Base-by-base conservation (phyloP, 2,329 filamentous ascomycete genomes). In the Alternaria burnsii region DNA sequence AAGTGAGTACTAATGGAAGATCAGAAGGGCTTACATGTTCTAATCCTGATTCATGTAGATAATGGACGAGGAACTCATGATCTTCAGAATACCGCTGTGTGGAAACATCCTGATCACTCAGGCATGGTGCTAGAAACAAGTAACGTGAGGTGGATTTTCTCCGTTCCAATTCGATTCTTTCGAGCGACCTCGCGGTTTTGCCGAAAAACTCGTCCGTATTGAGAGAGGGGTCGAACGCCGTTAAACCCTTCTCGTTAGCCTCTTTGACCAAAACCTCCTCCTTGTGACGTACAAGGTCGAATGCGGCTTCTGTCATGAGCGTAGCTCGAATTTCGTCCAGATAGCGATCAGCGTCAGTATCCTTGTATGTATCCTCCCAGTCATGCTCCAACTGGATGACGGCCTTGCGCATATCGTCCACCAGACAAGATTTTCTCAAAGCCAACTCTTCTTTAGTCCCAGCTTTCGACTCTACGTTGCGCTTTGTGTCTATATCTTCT, bases 261-360 rank as follows among this genome's bases (percentile, higher is more conserved):
- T 28, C 48, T 40, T 20, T 3, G 2, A n/a, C 46, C 30, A 48
- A n/a, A 28, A 1, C 20, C 14, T 48, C 36, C 34, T 52, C 48
- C 6, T 20, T 26, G 34, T 28, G 48, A n/a, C 48, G 34, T 38
- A 52, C 14, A 12, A 52, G 34, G 1, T 40, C 22, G 16, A 52
- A 28, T 22, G 34, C 34, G 24, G 48, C 48, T 52, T 52, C 48
- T 10, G 48, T 52, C 34, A 52, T 52, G 32, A 52, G 48, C 12
- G 34, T 40, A 20, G 32, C 24, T 40, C 48, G 36, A 10, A 12
- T 11, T 22, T 52, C 48, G 5, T 52, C 48, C 14, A 52, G 11
- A 20, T 52, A 28, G 11, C 14, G 6, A 6, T 52, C 18, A 3
- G 16, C 1, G 12, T 2, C 14, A 11, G 2, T 3, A 11, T 7